Evolutionary conservation across 345 rosid species (phyloP), one percentile per base, ranked within the genome.

Genomic region (Passiflora organensis): DNA sequence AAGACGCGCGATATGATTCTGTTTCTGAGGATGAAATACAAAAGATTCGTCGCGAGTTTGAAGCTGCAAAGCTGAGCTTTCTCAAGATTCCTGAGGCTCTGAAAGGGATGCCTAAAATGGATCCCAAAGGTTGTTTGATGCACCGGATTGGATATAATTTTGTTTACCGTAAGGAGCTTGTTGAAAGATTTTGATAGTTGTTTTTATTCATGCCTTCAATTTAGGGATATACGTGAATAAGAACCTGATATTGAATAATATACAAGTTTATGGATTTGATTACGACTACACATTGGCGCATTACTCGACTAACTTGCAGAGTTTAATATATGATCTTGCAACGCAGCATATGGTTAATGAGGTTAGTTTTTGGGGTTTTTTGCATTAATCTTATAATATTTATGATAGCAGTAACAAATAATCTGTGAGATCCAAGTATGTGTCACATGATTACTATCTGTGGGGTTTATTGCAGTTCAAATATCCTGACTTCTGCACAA

Each of bases 241-340:
- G 87, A 86, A 89, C 69, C 68, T 91, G 65, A 81, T 93, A 62
- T 62, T 93, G 81, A 93, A 93, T 60, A 74, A 69, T 47, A 58
- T 93, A 45, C 96, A 86, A 69, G 94, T 93, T 13, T 93, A 93
- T 62, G 99, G 95, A 58, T 93, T 93, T 22, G 94, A 93, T 68
- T 93, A 93, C 56, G 99, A 93, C 70, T 93, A 88, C 63, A 88
- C 99, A 0, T 55, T 93, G 80, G 96, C 95, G 1, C 96, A 84
- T 72, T 91, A 93, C 80, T 81, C 95, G 0, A 46, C 91, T 58
- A 64, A 81, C 48, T 77, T 93, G 51, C 96, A 93, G 75, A 80
- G 69, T 63, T 84, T 93, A 76, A 86, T 93, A 55, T 93, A 93
- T 71, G 94, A 93, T 75, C 84, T 84, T 39, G 99, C 99, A 0